Base-by-base conservation (phyloP, 768 basidiomycete genomes). In the Mycena galericulata region DNA sequence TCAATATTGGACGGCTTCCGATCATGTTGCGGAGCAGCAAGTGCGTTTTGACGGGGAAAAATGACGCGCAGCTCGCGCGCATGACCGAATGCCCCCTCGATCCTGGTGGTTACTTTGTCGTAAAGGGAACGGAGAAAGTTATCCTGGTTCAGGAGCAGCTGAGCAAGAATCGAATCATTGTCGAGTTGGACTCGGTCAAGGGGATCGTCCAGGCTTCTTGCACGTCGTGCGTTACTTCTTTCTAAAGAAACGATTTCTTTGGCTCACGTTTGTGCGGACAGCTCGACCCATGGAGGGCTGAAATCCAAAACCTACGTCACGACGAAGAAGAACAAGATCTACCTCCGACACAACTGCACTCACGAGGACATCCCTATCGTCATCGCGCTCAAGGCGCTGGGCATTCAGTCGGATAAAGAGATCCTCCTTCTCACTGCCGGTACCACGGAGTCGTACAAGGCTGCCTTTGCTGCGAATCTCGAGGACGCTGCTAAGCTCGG, bases 21-120 rank as follows among this genome's bases (percentile, higher is more conserved):
- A 96, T 99, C 79, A 99, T 99, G 98, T 83, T 99, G 66, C 85
- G 97, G 69, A 96, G 95, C 78, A 97, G 91, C 85, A 95, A 98
- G 79, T 99, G 98, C 79, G 91, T 95, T 45, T 81, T 99, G n/a
- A n/a, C 92, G 20, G 92, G 90, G 4, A 88, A 88, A 73, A 89
- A 82, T 27, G 92, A 95, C 60, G 86, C 88, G 17, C 90, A 97
- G 72, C 85, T 99, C 26, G 98, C 98, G n/a, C 85, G 89, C 41
- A 97, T 98, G 95, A 90, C 88, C 14, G 98, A 99, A 80, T 99
- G 98, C 79, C 98, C 98, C 4, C 85, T 99, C 65, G 98, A 99
- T 82, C 97, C 98, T 14, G 98, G 98, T n/a, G 98, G 98, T 4
- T 99, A 99, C 78, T 99, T 99, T 79, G 92, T 99, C 65, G 98